A percentile compares a stretch with the other conserved stretches of the same genome.
phyloP scores from a whole-genome alignment of 495 filamentous ascomycete genomes.

The Podospora pseudoanserina region DNA sequence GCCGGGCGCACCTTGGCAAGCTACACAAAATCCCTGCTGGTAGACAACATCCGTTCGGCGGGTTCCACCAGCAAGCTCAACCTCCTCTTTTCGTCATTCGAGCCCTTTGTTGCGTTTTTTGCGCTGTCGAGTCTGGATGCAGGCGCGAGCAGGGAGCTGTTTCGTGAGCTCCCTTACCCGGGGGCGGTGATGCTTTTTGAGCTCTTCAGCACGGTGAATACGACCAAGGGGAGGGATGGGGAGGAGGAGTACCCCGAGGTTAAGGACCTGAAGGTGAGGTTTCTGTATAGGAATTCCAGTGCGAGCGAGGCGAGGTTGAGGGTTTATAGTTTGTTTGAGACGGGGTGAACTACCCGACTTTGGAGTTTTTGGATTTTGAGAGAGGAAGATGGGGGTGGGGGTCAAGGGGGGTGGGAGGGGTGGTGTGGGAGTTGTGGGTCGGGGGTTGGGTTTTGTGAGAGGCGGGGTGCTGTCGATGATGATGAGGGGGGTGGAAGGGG shows the following conservation, averaged over 20 bases:
- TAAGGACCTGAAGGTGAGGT: constrained; percentile 37
- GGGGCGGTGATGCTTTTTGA: constrained; percentile 44
- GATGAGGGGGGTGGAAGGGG: neutral
- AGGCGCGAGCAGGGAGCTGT: constrained; percentile 20
- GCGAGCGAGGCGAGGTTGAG: constrained; percentile 20
- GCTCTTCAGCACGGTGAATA: constrained; percentile 30
- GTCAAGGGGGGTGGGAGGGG: constrained; percentile 34
- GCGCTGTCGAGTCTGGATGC: constrained; percentile 31
- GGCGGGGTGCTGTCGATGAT: neutral
- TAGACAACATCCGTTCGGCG: constrained; percentile 28
- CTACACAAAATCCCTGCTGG: constrained; percentile 29
- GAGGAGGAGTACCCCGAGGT: constrained; percentile 22
- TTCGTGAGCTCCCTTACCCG: constrained; percentile 34
- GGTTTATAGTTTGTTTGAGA: constrained; percentile 34
- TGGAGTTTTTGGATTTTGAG: constrained; percentile 30
- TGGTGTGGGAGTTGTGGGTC: constrained; percentile 37
- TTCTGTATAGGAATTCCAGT: constrained; percentile 39
- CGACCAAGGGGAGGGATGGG: neutral
- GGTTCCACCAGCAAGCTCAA: constrained; percentile 36
- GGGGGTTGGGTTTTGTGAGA: constrained; percentile 28
- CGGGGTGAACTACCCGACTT: constrained; percentile 22
- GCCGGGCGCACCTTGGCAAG: constrained; percentile 41
- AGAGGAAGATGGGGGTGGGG: constrained; percentile 23
- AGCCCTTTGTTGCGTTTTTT: constrained; percentile 43
- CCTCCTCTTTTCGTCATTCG: constrained; percentile 41